A percentile compares a stretch with the other conserved stretches of the same genome.
Evolutionary conservation across 305 asterid genomes (phyloP).

Genomic region (Fraxinus latifolia): DNA sequence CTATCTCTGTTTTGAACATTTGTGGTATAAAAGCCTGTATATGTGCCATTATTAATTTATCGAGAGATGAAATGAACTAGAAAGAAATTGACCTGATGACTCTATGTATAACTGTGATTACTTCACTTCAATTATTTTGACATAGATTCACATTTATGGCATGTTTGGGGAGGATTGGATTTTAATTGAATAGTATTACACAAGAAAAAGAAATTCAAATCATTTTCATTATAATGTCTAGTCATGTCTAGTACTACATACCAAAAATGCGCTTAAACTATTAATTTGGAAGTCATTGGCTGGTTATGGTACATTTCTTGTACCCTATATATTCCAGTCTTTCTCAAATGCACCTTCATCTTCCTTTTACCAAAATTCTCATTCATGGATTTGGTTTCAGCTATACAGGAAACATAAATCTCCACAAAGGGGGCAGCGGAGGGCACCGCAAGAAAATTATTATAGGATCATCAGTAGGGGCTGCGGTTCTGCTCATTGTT

Average conservation of each 20-base stretch:
- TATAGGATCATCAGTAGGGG: slow-evolving; percentile 74
- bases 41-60: neutral
- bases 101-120: neutral
- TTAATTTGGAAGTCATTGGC: neutral
- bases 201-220: neutral
- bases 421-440: slow-evolving; percentile 43
- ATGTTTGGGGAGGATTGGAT: neutral
- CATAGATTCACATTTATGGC: neutral
- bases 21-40: neutral
- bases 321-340: neutral
- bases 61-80: neutral
- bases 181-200: neutral
- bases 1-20: neutral
- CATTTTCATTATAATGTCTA: neutral
- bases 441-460: slow-evolving; percentile 55
- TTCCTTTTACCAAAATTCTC: neutral
- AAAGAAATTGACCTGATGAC: neutral
- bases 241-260: neutral
- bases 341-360: neutral
- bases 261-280: neutral
- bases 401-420: slow-evolving; percentile 65
- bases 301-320: neutral
- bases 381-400: slow-evolving; percentile 34
- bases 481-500: slow-evolving; percentile 64
- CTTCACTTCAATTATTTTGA: neutral